Evolutionary conservation across 2,329 filamentous ascomycete genomes (phyloP).

Genomic region (Pseudovirgaria hyperparasitica): DNA sequence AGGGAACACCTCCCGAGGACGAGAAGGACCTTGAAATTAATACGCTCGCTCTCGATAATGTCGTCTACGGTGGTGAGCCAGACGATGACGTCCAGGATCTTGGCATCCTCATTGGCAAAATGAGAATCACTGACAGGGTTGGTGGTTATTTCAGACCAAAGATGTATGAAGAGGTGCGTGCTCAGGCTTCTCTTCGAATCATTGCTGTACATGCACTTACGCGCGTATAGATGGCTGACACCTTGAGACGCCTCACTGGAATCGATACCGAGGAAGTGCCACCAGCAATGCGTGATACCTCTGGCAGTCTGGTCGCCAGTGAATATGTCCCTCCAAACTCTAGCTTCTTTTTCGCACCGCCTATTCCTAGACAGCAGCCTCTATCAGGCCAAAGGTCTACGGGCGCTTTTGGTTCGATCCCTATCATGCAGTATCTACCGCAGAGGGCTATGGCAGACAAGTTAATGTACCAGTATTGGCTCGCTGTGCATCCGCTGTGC

Average conservation of each 20-base stretch:
- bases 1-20: constrained; percentile 37
- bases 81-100: constrained; percentile 61
- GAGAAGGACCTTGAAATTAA: constrained; percentile 48
- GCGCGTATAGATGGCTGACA: constrained; percentile 15
- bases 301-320: constrained; percentile 8
- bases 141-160: constrained; percentile 60
- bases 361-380: constrained; percentile 28
- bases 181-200: constrained; percentile 1
- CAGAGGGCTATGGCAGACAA: constrained; percentile 44
- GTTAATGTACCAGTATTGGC: constrained; percentile 54
- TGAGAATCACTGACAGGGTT: constrained; percentile 61
- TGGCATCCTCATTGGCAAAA: constrained; percentile 57
- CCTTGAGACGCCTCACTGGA: too few relatives aligned
- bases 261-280: constrained; percentile 19
- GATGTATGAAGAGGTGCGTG: constrained; percentile 53
- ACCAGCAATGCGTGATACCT: constrained; percentile 4
- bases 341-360: constrained; percentile 51
- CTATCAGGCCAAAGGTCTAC: constrained; percentile 21
- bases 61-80: constrained; percentile 52
- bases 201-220: neutral
- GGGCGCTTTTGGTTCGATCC: too few relatives aligned
- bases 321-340: constrained; percentile 57
- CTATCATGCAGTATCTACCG: constrained; percentile 50
- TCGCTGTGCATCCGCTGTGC: constrained; percentile 54
- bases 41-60: constrained; percentile 49